Evolutionary conservation across 2,329 filamentous ascomycete genomes (phyloP).

Genomic region (Tricladium varicosporioides): DNA sequence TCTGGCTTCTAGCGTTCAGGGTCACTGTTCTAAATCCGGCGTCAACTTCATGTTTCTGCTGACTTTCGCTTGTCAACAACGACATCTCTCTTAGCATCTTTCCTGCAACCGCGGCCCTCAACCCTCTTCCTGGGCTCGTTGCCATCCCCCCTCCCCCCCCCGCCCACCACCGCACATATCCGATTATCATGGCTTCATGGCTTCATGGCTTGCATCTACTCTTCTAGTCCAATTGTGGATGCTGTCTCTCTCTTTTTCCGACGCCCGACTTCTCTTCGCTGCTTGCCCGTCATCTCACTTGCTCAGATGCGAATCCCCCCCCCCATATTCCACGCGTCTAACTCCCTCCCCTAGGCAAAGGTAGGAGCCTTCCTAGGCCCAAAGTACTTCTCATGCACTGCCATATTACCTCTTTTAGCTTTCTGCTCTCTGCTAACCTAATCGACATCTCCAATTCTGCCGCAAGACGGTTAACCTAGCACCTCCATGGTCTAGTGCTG

Average conservation of each 20-base stretch:
- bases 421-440: conserved; percentile 7
- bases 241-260: neutral
- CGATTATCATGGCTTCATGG: neutral
- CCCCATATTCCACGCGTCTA: conserved; percentile 4
- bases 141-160: neutral
- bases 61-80: conserved; percentile 6
- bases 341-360: neutral
- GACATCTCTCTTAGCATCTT: neutral
- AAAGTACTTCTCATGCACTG: conserved; percentile 9
- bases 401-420: conserved; percentile 17
- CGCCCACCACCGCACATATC: neutral
- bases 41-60: neutral
- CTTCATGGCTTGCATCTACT: neutral
- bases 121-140: neutral
- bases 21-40: conserved; percentile 4
- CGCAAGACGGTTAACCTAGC: neutral
- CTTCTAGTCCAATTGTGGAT: neutral
- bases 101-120: neutral
- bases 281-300: neutral
- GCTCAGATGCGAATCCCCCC: neutral
- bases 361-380: conserved; percentile 4
- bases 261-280: neutral
- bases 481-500: neutral
- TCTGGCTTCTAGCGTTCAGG: too few species aligned
- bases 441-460: neutral